A percentile compares a stretch with the other conserved stretches of the same genome.
Evolutionary conservation across 2,329 filamentous ascomycete genomes (phyloP).

Genomic region (Ampelomyces quisqualis): DNA sequence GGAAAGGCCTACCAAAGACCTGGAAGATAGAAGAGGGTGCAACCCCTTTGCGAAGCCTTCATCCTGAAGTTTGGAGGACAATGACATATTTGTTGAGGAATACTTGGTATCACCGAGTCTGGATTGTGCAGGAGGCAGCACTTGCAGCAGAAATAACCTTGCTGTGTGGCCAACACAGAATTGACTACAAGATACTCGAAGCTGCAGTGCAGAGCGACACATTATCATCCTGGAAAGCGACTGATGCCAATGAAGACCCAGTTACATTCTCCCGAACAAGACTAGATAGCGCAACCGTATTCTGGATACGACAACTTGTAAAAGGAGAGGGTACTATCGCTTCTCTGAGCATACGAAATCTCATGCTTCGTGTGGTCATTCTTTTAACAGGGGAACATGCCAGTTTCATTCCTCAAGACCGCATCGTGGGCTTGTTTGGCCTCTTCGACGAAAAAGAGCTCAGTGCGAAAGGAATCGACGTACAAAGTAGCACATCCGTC

Average conservation of each 20-base stretch:
- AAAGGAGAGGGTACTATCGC: not conserved
- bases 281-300: not conserved
- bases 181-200: not conserved
- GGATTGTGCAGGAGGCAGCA: constrained; percentile 6
- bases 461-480: not conserved
- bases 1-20: not conserved
- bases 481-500: not conserved
- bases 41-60: not conserved
- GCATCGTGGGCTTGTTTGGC: constrained; percentile 2
- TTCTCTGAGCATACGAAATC: not conserved
- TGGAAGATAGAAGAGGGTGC: not conserved
- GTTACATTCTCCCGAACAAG: not conserved
- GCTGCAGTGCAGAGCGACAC: not conserved
- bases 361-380: not conserved
- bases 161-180: constrained; percentile 3
- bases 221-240: not conserved
- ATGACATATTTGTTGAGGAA: constrained; percentile 2
- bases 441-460: not conserved
- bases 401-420: not conserved
- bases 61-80: not conserved
- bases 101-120: constrained; percentile 5
- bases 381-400: not conserved
- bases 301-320: not conserved
- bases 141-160: constrained; percentile 2
- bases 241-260: not conserved